Evolutionary conservation across 2,329 filamentous ascomycete genomes (phyloP), one percentile per base, ranked within the genome.

Genomic region (Paracorniculantispora psalliotae): DNA sequence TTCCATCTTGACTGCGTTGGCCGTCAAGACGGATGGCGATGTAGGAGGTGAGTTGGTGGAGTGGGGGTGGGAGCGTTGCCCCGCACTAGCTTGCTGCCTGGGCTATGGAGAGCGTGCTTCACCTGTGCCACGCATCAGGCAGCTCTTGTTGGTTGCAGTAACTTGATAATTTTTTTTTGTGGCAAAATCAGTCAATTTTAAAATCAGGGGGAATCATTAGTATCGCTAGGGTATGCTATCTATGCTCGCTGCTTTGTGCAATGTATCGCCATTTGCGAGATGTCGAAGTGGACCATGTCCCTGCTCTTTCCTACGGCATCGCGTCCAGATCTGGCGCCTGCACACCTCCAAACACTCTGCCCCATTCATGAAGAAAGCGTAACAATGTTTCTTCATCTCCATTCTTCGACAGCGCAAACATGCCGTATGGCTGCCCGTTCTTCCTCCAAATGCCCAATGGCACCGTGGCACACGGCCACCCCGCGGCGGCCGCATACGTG

Each of bases 1-100:
- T 62, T 63, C 56, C 51, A 69, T 68, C 69, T 61, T 60, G 59
- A 56, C 46, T 35, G 47, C 57, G 33, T 48, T 59, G 52, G 52
- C 51, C 52, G 52, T 52, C 57, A 52, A 57, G 53, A 56, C 39
- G 51, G 64, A 61, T 60, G 61, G 28, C 58, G 61, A 65, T 57
- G 60, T 62, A 60, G 61, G 61, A 55, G 49, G 26, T 52, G 51
- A 39, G 59, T 54, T 52, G 41, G 52, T 28, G 52, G 47, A 46
- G 52, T 41, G 52, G n/a, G n/a, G n/a, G 33, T 6, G 30, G 46
- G 30, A n/a, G 47, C 25, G 39, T 12, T 69, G 67, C 67, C 67
- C 66, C 67, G 67, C 65, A 62, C 46, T 48, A 46, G 57, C 57
- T 51, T 55, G 49, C 46, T 55, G 58, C 51, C 50, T 54, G 37